phyloP scores from a whole-genome alignment of 306 rosid genomes.

The Parietaria judaica region DNA sequence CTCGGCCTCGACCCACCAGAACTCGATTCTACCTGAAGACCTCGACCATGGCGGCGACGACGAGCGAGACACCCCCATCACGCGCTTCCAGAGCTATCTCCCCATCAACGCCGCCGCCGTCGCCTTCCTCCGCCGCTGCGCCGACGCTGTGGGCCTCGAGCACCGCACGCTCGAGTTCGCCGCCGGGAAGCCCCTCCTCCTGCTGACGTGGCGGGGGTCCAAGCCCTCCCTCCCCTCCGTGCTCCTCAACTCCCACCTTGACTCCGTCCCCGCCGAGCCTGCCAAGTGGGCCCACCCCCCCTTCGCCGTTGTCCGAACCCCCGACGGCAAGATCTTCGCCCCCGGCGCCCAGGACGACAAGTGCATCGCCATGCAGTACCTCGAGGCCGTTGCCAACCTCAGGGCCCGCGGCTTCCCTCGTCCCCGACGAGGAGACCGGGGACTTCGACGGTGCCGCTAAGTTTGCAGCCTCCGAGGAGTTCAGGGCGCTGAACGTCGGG shows the following conservation, averaged over 20 bases:
- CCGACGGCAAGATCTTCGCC: conserved; percentile 59
- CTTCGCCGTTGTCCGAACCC: conserved; percentile 50
- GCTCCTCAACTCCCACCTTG: conserved; percentile 88
- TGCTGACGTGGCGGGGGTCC: conserved; percentile 76
- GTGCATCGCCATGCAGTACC: conserved; percentile 68
- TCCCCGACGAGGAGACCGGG: conserved; percentile 90
- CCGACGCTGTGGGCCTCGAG: conserved; percentile 36
- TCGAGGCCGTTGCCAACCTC: conserved; percentile 78
- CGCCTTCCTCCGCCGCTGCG: conserved; percentile 58
- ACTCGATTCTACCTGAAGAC: no score
- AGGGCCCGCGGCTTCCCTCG: conserved; percentile 28
- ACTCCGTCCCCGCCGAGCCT: conserved; percentile 87
- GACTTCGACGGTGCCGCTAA: conserved; percentile 43
- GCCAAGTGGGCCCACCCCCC: conserved; percentile 82
- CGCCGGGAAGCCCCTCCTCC: conserved; percentile 59
- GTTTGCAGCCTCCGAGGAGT: conserved; percentile 50
- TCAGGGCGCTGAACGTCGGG: conserved; percentile 48
- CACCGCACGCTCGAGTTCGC: conserved; percentile 38
- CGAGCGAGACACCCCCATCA: conserved; percentile 42
- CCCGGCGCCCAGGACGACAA: conserved; percentile 95
- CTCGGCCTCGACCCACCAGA: conserved; percentile 4
- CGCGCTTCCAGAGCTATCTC: conserved; percentile 76
- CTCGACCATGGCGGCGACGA: background rate
- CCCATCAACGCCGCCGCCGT: conserved; percentile 64
- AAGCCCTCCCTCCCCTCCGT: conserved; percentile 65